Percentiles rank a stretch among this genome's conserved stretches.
phyloP scores from a whole-genome alignment of 2,329 filamentous ascomycete species.

The Sporothrix schenckii region DNA sequence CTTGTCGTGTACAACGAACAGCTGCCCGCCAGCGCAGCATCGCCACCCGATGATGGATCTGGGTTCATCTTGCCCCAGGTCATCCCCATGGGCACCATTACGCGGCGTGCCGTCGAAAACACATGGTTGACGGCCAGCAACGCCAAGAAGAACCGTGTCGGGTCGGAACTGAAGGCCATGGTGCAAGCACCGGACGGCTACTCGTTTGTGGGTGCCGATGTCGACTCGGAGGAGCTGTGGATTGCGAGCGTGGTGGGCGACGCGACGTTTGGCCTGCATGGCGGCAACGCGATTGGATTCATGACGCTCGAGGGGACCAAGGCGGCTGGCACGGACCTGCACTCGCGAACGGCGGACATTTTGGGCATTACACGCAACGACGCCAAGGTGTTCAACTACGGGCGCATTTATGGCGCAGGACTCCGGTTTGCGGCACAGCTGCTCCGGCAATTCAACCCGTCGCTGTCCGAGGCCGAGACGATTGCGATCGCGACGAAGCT shows the following conservation, averaged over 20 bases:
- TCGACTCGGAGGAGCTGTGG: slow-evolving; percentile 97
- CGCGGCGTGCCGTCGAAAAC: slow-evolving; percentile 90
- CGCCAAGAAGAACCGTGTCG: slow-evolving; percentile 92
- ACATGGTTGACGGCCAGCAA: slow-evolving; percentile 98
- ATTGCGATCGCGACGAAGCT: slow-evolving; percentile 74
- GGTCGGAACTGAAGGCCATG: slow-evolving; percentile 97
- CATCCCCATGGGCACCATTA: slow-evolving; percentile 98
- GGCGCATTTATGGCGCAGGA: slow-evolving; percentile 96
- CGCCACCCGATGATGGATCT: slow-evolving; percentile 38
- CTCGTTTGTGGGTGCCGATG: slow-evolving; percentile 92
- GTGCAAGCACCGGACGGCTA: slow-evolving; percentile 88
- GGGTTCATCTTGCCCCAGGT: slow-evolving; percentile 94
- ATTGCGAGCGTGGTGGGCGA: slow-evolving; percentile 95
- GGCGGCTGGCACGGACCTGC: slow-evolving; percentile 87
- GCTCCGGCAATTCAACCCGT: slow-evolving; percentile 90
- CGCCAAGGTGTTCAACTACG: slow-evolving; percentile 98
- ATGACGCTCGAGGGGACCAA: slow-evolving; percentile 99
- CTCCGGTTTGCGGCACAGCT: slow-evolving; percentile 90
- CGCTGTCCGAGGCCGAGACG: slow-evolving; percentile 77
- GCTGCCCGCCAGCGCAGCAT: slow-evolving; percentile 22
- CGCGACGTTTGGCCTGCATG: slow-evolving; percentile 90
- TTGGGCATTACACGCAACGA: slow-evolving; percentile 92
- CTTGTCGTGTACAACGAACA: slow-evolving; percentile 75
- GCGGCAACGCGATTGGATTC: slow-evolving; percentile 95
- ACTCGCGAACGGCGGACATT: slow-evolving; percentile 90